Base-by-base conservation (phyloP, 1,284 basidiomycete species). In the Apiotrichum akiyoshidainum region DNA sequence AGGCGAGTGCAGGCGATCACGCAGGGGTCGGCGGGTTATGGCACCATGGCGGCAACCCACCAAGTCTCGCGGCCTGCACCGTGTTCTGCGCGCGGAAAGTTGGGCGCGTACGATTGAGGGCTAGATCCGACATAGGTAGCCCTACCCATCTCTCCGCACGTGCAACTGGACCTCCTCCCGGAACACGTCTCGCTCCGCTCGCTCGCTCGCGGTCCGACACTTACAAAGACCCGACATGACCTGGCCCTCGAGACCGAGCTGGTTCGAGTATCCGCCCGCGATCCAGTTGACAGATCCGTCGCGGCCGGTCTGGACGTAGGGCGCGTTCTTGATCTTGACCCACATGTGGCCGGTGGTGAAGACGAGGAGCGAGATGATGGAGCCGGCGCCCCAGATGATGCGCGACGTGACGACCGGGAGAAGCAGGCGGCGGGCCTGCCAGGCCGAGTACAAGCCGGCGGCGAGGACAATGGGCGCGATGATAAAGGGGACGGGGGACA, bases 291-390 rank as follows among this genome's bases (percentile, higher is more conserved):
- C 65, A 31, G 85, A 70, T 78, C 86, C 81, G 34, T 74, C 66
- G 0, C 65, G 67, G 5, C 68, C 71, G 13, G 67, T 65, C 40
- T 84, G 86, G 53, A 83, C 81, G 70, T 85, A 92, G 2, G 93
- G 93, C 57, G 85, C 84, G 50, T 83, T 83, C 63, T 95, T 87
- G 70, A 99, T 99, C 64, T 87, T 87, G 67, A 90, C 92, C 82
- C 96, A 99, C 96, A 99, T 99, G 81, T 88, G 89, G 5, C 93
- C 93, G 10, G 87, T 86, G 12, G 86, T 94, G 86, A 95, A 93
- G 67, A 90, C 78, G 37, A 94, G 82, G 41, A 87, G 87, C 7
- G 84, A 82, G 57, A 87, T 64, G 55, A 92, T 79, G 31, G 83
- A 86, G 48, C 80, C 78, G 13, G 81, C 69, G 13, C 85, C 82